Evolutionary conservation across 805 yeast species (phyloP).

Genomic region (Wickerhamomyces chaumierensis): DNA sequence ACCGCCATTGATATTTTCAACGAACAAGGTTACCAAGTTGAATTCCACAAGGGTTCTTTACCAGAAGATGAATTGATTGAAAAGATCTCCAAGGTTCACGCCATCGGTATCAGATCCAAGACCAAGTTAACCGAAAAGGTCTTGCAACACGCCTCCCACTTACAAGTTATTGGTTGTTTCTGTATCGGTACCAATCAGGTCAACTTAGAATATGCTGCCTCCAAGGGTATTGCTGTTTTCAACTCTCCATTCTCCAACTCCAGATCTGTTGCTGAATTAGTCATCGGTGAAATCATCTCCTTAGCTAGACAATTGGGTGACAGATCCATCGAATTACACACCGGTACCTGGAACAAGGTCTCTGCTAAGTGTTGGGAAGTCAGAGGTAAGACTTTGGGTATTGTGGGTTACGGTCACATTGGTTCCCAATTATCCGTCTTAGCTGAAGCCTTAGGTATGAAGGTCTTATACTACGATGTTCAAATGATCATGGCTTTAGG

Average conservation of each 20-base stretch:
- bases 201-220: conserved; percentile 83
- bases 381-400: conserved; percentile 96
- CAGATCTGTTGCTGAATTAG: conserved; percentile 95
- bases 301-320: conserved; percentile 96
- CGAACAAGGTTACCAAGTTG: conserved; percentile 94
- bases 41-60: conserved; percentile 78
- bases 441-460: conserved; percentile 98
- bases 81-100: conserved; percentile 88
- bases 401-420: conserved; percentile 96
- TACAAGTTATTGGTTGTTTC: conserved; percentile 92
- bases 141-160: conserved; percentile 76
- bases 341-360: conserved; percentile 97
- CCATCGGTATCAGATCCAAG: conserved; percentile 96
- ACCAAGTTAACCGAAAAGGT: conserved; percentile 77
- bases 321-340: conserved; percentile 89
- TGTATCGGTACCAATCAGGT: conserved; percentile 99
- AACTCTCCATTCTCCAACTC: conserved; percentile 98
- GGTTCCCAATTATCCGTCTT: conserved; percentile 94
- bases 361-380: conserved; percentile 95
- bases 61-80: conserved; percentile 91
- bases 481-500: conserved; percentile 92
- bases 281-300: conserved; percentile 87
- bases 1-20: conserved; percentile 83
- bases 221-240: conserved; percentile 90
- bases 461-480: conserved; percentile 87